phyloP scores from a whole-genome alignment of 352 stramenopile genomes.

The Nothophytophthora sp. region DNA sequence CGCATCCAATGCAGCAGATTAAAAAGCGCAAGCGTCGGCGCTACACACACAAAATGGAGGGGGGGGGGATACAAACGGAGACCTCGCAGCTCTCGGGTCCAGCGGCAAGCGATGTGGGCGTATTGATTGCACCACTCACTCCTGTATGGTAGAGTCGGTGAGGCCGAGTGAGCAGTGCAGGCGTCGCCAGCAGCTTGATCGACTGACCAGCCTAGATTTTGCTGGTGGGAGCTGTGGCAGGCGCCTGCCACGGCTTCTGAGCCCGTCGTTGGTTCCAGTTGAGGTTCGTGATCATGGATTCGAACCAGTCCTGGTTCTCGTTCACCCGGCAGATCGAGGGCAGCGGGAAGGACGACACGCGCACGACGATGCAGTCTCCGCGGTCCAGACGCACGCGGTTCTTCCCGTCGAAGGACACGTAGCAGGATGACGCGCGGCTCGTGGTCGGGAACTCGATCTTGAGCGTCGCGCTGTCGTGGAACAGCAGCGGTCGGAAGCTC shows the following conservation, averaged over 20 bases:
- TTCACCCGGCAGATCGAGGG: conserved; percentile 87
- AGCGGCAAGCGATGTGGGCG: no score
- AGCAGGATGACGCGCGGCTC: conserved; percentile 70
- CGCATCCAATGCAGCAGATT: conserved; percentile 21
- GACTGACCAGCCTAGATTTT: conserved; percentile 23
- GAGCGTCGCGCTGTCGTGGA: conserved; percentile 90
- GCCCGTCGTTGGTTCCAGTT: conserved; percentile 91
- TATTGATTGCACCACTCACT: no score
- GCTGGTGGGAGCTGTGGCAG: conserved; percentile 16
- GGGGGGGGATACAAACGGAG: no score
- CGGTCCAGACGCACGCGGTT: conserved; percentile 86
- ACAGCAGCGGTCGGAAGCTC: conserved; percentile 91
- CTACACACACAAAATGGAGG: conserved; percentile 3
- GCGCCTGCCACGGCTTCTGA: conserved; percentile 75
- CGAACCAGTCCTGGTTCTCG: conserved; percentile 93
- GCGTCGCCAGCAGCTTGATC: conserved; percentile 3
- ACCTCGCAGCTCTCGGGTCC: no score
- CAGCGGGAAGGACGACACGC: conserved; percentile 87
- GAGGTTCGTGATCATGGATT: conserved; percentile 92
- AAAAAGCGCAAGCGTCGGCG: conserved; percentile 22
- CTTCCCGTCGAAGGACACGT: conserved; percentile 93
- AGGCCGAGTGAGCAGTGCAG: no score
- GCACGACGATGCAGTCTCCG: conserved; percentile 86
- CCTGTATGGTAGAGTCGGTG: no score
- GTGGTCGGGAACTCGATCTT: conserved; percentile 89